Evolutionary conservation across 768 basidiomycete species (phyloP).

Genomic region (Mycena indigotica): DNA sequence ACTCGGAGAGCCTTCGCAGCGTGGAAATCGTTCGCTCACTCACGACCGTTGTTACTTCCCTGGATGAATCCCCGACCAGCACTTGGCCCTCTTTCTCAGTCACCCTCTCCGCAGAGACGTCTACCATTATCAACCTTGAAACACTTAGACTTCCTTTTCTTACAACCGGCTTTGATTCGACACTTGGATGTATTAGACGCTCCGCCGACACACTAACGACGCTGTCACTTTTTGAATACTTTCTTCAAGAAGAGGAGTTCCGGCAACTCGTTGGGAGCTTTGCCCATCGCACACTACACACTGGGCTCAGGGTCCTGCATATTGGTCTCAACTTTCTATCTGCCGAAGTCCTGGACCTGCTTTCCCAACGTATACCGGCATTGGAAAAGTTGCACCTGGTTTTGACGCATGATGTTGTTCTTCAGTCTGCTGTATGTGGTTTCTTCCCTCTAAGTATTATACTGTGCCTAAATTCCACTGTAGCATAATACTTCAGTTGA

Average conservation of each 20-base stretch:
- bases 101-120: not conserved
- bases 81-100: constrained; percentile 14
- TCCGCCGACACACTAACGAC: constrained; percentile 29
- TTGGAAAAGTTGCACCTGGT: constrained; percentile 13
- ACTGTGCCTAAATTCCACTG: not conserved
- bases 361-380: constrained; percentile 6
- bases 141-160: constrained; percentile 14
- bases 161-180: constrained; percentile 23
- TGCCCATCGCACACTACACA: constrained; percentile 22
- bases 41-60: constrained; percentile 1
- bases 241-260: constrained; percentile 27
- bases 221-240: constrained; percentile 29
- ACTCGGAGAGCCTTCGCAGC: constrained; percentile 1
- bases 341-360: constrained; percentile 9
- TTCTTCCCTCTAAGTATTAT: not conserved
- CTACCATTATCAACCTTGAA: not conserved
- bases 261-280: constrained; percentile 27
- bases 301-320: constrained; percentile 24
- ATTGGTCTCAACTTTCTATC: constrained; percentile 26
- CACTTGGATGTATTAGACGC: constrained; percentile 28
- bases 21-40: constrained; percentile 13
- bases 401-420: not conserved
- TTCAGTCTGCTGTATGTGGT: not conserved
- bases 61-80: not conserved
- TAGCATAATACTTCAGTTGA: not conserved